These are phyloP conservation scores for Ophiostoma himal-ulmi DNA, from an alignment of 2,329 filamentous ascomycete genomes.

Conservation along the genomic window DNA sequence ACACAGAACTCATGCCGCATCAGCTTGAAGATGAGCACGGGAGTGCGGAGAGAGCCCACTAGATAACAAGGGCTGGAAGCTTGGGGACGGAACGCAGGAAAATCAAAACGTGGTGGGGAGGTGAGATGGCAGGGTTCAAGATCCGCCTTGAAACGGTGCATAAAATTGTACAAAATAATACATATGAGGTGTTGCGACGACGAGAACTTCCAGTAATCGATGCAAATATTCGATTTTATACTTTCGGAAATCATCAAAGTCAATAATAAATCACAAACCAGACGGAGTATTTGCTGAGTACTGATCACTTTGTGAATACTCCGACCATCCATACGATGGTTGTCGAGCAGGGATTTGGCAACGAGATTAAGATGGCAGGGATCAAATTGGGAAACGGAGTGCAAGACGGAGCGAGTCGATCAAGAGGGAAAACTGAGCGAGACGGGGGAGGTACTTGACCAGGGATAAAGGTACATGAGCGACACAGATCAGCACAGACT, in stretches of 20 bases:
- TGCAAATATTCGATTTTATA: too few species aligned
- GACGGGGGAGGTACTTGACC: conserved; percentile 6
- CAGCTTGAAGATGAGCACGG: not conserved
- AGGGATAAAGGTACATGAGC: not conserved
- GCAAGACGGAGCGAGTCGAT: conserved; percentile 14
- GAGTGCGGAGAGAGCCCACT: conserved; percentile 1
- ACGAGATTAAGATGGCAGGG: not conserved
- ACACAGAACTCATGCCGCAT: not conserved
- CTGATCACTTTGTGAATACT: not conserved
- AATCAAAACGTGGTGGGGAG: not conserved
- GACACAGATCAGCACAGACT: conserved; percentile 13
- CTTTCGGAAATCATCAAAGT: not conserved
- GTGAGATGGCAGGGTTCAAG: not conserved
- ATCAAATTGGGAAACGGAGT: not conserved
- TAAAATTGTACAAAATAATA: not conserved
- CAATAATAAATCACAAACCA: not conserved
- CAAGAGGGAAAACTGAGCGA: conserved; percentile 5
- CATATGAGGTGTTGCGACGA: not conserved
- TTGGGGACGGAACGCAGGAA: not conserved
- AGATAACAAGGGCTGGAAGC: not conserved
- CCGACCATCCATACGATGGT: not conserved
- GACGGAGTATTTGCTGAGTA: not conserved
- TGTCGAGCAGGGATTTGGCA: not conserved
- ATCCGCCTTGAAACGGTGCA: not conserved
- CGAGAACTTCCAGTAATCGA: not conserved